Evolutionary conservation across 495 filamentous ascomycete species (phyloP), one percentile per base, ranked within the genome.

Genomic region (Aspergillus kassunensis): DNA sequence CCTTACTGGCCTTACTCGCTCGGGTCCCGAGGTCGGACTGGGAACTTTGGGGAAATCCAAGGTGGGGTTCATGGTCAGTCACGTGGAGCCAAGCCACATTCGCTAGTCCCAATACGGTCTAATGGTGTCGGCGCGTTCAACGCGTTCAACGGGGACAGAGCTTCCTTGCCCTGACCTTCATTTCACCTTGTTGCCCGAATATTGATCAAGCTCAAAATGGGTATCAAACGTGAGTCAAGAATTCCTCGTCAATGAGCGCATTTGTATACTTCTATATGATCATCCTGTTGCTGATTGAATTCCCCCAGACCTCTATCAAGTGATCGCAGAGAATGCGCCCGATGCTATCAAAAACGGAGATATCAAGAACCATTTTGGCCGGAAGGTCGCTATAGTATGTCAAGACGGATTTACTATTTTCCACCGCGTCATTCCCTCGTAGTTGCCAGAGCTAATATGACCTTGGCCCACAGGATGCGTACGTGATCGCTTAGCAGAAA

Each of bases 291-390:
- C 54, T 20, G 16, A 42, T 21, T 43, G 12, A 27, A 15, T 21
- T 25, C 30, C 15, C 10, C 51, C 58, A 85, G 83, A 86, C 40
- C 85, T 97, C 25, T 90, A 83, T 70, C 81, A 85, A 54, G 80
- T 98, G 62, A 91, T 98, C 71, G 84, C 86, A 50, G 93, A 97
- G 54, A 86, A 97, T 69, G 87, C 87, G 50, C 90, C 92, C 20
- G 88, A 91, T 75, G 88, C 93, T n/a, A 81, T 96, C 76, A 96
- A 95, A 67, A 82, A 87, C 51, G 90, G 93, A 44, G 95, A 98
- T 56, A 97, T 98, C 73, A 98, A 97, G 72, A 91, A 90, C 52
- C 95, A 97, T 37, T 98, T 98, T 60, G 93, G 93, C 56, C 85
- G 93, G 58, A 98, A 96, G 70, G 89, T 97, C 54, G 92, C 91